Conservation (phyloP, 177 flowering plant genomes). For the Tripterygium wilfordii region DNA sequence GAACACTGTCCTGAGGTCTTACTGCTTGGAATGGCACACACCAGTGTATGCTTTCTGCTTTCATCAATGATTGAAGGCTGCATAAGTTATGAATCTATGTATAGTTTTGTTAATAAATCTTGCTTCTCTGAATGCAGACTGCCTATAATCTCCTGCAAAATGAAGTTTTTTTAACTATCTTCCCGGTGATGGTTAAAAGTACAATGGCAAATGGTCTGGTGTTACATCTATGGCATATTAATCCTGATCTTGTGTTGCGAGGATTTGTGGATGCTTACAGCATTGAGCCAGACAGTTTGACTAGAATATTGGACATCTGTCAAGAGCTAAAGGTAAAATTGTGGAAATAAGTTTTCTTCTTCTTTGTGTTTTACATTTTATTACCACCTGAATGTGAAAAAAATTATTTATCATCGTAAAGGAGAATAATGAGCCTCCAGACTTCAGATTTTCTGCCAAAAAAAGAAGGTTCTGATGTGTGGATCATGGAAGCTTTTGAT, state of each 20-base stretch:
- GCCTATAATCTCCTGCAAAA: constrained; percentile 72
- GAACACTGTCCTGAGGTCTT: constrained; percentile 74
- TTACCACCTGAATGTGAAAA: too few species aligned
- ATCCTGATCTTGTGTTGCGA: constrained; percentile 55
- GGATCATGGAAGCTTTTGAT: too few species aligned
- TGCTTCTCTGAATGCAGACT: constrained; percentile 48
- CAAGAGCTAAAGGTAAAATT: constrained; percentile 69
- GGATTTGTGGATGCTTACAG: constrained; percentile 48
- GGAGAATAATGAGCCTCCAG: too few species aligned
- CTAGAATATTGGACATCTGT: constrained; percentile 58
- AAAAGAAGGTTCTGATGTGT: too few species aligned
- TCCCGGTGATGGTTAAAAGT: constrained; percentile 53
- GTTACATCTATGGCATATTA: constrained; percentile 66
- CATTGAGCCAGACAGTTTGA: constrained; percentile 38
- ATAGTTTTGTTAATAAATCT: constrained; percentile 8
- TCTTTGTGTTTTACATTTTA: too few species aligned
- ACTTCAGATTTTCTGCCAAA: too few species aligned
- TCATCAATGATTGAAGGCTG: background rate
- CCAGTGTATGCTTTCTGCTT: constrained; percentile 46
- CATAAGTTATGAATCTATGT: too few species aligned
- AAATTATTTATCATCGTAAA: too few species aligned
- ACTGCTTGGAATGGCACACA: constrained; percentile 78
- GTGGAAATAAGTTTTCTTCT: constrained; percentile 1
- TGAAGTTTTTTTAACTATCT: constrained; percentile 60
- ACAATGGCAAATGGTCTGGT: constrained; percentile 35